These are phyloP conservation scores for Massarina eburnea DNA, from an alignment of 2,329 filamentous ascomycete genomes.

Conservation along the genomic window DNA sequence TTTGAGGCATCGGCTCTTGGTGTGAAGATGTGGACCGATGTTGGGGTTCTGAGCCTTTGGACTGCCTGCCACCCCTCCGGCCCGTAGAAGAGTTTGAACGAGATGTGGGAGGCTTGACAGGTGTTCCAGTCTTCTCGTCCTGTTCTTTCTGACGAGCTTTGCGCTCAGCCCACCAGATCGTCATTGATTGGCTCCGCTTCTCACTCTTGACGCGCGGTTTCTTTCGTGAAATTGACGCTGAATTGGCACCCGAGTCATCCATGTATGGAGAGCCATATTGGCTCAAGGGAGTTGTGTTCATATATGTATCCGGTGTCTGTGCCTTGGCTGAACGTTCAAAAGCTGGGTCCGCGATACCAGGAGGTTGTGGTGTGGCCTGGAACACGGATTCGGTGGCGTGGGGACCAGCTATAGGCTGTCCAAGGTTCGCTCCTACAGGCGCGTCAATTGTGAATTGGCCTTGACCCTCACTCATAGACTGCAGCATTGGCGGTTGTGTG, in stretches of 20 bases:
- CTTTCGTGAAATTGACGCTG: slow-evolving; percentile 29
- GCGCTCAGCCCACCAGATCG: slow-evolving; percentile 50
- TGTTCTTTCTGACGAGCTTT: slow-evolving; percentile 42
- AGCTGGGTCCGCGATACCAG: slow-evolving; percentile 19
- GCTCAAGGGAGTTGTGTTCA: slow-evolving; percentile 37
- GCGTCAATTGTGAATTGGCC: slow-evolving; percentile 40
- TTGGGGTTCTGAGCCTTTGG: slow-evolving; percentile 17
- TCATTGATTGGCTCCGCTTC: slow-evolving; percentile 49
- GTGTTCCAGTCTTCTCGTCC: slow-evolving; percentile 30
- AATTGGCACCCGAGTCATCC: slow-evolving; percentile 24
- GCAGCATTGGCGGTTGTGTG: slow-evolving; percentile 29
- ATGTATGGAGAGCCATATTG: slow-evolving; percentile 33
- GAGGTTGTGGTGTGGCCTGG: slow-evolving; percentile 37
- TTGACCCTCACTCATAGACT: slow-evolving; percentile 42
- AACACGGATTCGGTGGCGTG: slow-evolving; percentile 38
- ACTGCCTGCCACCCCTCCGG: slow-evolving; percentile 23
- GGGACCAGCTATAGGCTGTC: slow-evolving; percentile 22
- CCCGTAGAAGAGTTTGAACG: slow-evolving; percentile 27
- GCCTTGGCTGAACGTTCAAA: slow-evolving; percentile 23
- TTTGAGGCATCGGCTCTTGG: slow-evolving; percentile 15
- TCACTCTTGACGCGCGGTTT: slow-evolving; percentile 47
- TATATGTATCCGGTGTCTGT: slow-evolving; percentile 36
- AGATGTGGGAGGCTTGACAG: slow-evolving; percentile 21
- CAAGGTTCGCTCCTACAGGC: slow-evolving; percentile 16
- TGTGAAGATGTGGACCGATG: slow-evolving; percentile 14